Percentiles rank a stretch among this genome's conserved stretches.
Evolutionary conservation across 2,329 filamentous ascomycete genomes (phyloP).

Genomic region (Penicillium sp.): DNA sequence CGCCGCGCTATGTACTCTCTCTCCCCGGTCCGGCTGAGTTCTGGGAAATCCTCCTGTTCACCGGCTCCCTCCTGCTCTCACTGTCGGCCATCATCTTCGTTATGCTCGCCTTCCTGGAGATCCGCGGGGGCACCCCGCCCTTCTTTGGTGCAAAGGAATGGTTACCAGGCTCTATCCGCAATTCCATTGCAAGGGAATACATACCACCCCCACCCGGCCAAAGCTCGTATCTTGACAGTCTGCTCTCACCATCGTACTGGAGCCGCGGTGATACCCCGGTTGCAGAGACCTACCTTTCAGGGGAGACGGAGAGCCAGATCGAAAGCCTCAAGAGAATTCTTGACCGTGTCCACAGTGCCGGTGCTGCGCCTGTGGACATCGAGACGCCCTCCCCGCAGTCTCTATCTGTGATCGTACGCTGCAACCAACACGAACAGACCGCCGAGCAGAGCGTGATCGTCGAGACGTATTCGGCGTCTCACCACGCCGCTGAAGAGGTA

Average conservation of each 20-base stretch:
- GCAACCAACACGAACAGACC: conserved; percentile 12
- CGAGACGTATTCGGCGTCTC: conserved; percentile 18
- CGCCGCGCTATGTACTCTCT: conserved; percentile 68
- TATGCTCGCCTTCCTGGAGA: conserved; percentile 60
- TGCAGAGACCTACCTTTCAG: neutral
- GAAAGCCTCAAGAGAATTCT: conserved; percentile 27
- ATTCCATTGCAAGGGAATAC: conserved; percentile 42
- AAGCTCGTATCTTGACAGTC: conserved; percentile 17
- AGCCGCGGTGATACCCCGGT: neutral
- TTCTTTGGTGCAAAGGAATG: conserved; percentile 56
- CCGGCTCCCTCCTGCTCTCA: conserved; percentile 59
- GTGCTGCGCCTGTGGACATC: conserved; percentile 20
- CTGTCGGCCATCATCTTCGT: conserved; percentile 62
- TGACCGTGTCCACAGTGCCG: conserved; percentile 23
- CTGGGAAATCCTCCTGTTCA: conserved; percentile 54
- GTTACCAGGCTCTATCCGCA: conserved; percentile 53
- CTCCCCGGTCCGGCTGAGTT: conserved; percentile 55
- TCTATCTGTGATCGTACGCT: conserved; percentile 26
- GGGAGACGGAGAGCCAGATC: conserved; percentile 1
- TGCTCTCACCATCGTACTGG: conserved; percentile 8
- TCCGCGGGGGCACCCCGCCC: conserved; percentile 57
- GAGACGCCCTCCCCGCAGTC: conserved; percentile 10
- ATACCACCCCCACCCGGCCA: conserved; percentile 23
- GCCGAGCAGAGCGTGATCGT: conserved; percentile 25
- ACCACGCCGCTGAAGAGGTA: conserved; percentile 1